A percentile compares a stretch with the other conserved stretches of the same genome.
Conservation (phyloP, 768 basidiomycete species). For the Boletellus ananiceps region DNA sequence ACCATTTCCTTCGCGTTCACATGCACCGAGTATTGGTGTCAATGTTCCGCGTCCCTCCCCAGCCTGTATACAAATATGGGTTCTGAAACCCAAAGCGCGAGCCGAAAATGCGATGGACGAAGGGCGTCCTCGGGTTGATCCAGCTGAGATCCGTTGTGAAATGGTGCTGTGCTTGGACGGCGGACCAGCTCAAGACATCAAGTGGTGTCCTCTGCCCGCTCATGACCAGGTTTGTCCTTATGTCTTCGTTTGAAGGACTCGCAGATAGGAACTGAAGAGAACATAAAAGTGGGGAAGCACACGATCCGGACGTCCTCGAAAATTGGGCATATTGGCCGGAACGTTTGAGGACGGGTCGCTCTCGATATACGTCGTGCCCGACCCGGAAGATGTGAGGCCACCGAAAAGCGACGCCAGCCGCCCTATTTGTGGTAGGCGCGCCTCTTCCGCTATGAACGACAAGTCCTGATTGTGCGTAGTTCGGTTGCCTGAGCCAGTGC, state of each 20-base stretch:
- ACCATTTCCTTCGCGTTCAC: constrained; percentile 60
- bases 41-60: constrained; percentile 49
- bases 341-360: constrained; percentile 86
- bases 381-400: constrained; percentile 52
- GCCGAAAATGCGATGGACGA: constrained; percentile 10
- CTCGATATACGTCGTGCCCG: constrained; percentile 73
- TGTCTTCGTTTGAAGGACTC: not conserved
- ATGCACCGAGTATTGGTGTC: constrained; percentile 63
- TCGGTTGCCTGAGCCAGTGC: constrained; percentile 53
- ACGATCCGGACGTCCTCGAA: constrained; percentile 36
- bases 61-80: constrained; percentile 89
- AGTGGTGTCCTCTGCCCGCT: constrained; percentile 91
- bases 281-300: constrained; percentile 17
- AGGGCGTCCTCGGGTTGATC: constrained; percentile 22
- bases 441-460: not conserved
- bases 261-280: not conserved
- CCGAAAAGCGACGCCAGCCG: constrained; percentile 22
- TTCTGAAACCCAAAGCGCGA: constrained; percentile 30
- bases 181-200: constrained; percentile 75
- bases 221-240: constrained; percentile 49
- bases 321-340: constrained; percentile 80
- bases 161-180: constrained; percentile 81
- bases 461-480: constrained; percentile 37
- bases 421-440: constrained; percentile 50
- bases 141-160: constrained; percentile 59